Evolutionary conservation across 768 basidiomycete species (phyloP).

Genomic region (Suillus discolor): DNA sequence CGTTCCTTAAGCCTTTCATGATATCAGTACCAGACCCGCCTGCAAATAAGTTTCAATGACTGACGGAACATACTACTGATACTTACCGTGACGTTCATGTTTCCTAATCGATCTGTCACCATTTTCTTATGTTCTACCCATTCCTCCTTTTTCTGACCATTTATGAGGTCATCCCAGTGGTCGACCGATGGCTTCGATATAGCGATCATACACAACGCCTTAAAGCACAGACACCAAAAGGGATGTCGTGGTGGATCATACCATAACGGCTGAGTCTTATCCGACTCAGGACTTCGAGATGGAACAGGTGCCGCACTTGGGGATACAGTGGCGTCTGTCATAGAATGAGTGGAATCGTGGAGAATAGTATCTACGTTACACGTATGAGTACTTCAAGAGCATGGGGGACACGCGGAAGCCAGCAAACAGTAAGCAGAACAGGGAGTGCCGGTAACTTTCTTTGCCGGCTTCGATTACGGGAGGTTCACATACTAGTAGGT

Average conservation of each 20-base stretch:
- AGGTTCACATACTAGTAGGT: too few species aligned
- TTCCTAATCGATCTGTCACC: background rate
- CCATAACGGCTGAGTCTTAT: background rate
- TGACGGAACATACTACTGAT: background rate
- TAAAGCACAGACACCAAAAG: background rate
- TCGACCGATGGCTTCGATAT: background rate
- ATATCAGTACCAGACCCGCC: background rate
- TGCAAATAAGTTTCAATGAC: background rate
- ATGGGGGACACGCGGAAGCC: background rate
- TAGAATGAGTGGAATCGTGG: background rate
- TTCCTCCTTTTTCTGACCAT: background rate
- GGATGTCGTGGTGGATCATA: background rate
- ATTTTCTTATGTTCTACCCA: background rate
- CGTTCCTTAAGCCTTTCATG: background rate
- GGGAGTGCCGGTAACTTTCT: background rate
- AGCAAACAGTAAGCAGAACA: background rate
- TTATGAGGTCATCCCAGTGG: background rate
- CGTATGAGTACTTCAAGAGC: background rate
- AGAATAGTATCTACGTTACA: background rate
- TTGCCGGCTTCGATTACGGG: too few species aligned
- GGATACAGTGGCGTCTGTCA: background rate
- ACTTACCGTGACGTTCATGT: background rate
- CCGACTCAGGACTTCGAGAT: background rate
- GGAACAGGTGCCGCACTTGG: background rate
- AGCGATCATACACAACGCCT: conserved; percentile 1